phyloP scores from a whole-genome alignment of 208 protist species.

The Trypanosoma cruzi region DNA sequence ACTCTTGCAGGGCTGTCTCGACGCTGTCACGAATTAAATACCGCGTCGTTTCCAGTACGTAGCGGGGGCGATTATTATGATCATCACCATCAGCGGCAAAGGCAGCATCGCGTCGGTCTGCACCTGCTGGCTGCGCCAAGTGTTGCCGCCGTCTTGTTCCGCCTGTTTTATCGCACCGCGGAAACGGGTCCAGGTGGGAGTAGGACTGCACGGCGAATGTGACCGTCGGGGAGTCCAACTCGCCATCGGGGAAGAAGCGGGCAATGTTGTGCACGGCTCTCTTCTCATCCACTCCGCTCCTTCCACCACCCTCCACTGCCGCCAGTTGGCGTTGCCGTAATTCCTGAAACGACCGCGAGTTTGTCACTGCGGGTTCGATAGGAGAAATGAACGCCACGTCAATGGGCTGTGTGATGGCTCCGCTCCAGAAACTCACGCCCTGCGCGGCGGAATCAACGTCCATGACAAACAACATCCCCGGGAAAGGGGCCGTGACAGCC shows the following conservation, averaged over 20 bases:
- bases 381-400: conserved; percentile 77
- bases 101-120: neutral
- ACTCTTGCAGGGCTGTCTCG: conserved; percentile 42
- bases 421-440: conserved; percentile 80
- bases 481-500: neutral
- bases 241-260: conserved; percentile 66
- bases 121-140: neutral
- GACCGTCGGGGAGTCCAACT: conserved; percentile 47
- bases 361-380: conserved; percentile 41
- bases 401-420: conserved; percentile 74
- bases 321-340: conserved; percentile 32
- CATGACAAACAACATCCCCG: conserved; percentile 73
- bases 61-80: conserved; percentile 29
- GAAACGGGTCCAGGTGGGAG: conserved; percentile 76
- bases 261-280: conserved; percentile 25
- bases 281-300: conserved; percentile 8
- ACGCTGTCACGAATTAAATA: conserved; percentile 48
- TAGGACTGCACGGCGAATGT: conserved; percentile 60
- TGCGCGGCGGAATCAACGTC: conserved; percentile 25
- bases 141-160: neutral
- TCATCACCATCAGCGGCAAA: neutral
- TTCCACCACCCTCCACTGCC: conserved; percentile 31
- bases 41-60: conserved; percentile 68
- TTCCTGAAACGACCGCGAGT: conserved; percentile 48
- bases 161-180: conserved; percentile 16